Evolutionary conservation across 225 moss, liverwort and hornwort species (phyloP), one percentile per base, ranked within the genome.

Genomic region (Anthoceros angustus): DNA sequence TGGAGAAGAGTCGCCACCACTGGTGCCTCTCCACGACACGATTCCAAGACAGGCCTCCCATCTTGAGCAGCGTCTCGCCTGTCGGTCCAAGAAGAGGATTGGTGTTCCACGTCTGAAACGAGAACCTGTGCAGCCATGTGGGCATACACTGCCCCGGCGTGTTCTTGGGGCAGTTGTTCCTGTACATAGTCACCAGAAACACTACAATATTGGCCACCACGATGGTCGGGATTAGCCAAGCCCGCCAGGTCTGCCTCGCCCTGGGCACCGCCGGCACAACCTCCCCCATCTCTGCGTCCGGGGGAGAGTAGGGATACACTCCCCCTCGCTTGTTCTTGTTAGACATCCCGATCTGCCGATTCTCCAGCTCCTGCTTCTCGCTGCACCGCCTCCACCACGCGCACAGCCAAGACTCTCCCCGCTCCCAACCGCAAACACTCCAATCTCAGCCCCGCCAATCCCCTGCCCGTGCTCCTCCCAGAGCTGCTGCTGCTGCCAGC

Each of bases 21-120:
- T 95, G 71, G 7, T 80, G 73, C 0, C 64, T 24, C 42, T 66
- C 48, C 18, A 85, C 69, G 2, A 95, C 86, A 12, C 78, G 70
- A 14, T 63, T 20, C 23, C 76, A 70, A 40, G 50, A 64, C 39
- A 95, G 43, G 0, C 90, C 94, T 23, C 94, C 94, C 78, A 88
- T 82, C 0, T 66, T 49, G 40, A 70, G 71, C 39, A 95, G 80
- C 0, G 88, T 82, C 0, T n/a, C 10, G 8, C 83, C 75, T 0
- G 87, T 80, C 0, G 94, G 94, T 0, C 94, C 94, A 0, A 95
- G 80, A 16, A 90, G 66, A 0, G 94, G 88, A 71, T 95, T 95
- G 72, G 88, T 83, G 4, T 64, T 76, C 80, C 82, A 84, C 7
- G 88, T 88, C 65, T 95, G 86, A 66, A 95, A 95, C 11, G 91